These are phyloP conservation scores for Grifola frondosa DNA, from an alignment of 1,284 basidiomycete species.

Conservation along the genomic window DNA sequence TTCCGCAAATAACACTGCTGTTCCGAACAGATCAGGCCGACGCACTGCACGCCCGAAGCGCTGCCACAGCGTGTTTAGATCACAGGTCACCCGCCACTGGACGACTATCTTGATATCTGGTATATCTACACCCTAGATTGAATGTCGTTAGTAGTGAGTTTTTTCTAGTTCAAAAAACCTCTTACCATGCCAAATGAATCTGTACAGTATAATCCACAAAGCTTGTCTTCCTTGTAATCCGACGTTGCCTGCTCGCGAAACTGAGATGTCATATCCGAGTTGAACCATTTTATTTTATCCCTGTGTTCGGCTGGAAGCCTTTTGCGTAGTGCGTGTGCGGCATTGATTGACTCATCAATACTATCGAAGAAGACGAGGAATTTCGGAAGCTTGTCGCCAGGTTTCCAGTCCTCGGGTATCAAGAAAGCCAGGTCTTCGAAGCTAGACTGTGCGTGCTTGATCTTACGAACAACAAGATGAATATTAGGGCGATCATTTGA, in stretches of 20 bases:
- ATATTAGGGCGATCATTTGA: conserved; percentile 38
- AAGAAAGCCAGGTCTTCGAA: conserved; percentile 35
- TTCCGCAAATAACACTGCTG: conserved; percentile 18
- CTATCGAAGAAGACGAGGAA: conserved; percentile 35
- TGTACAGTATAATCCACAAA: conserved; percentile 24
- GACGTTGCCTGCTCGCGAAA: conserved; percentile 21
- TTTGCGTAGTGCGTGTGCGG: conserved; percentile 15
- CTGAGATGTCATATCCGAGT: conserved; percentile 27
- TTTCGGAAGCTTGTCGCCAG: conserved; percentile 8
- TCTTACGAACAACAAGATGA: conserved; percentile 25
- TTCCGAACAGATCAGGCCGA: not conserved
- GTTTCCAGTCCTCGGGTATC: conserved; percentile 19
- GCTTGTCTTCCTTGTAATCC: conserved; percentile 9
- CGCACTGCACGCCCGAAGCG: conserved; percentile 21
- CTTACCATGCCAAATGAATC: conserved; percentile 36
- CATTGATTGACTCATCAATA: conserved; percentile 26
- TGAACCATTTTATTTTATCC: conserved; percentile 30
- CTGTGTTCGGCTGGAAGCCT: conserved; percentile 16
- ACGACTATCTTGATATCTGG: conserved; percentile 33
- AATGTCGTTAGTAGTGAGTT: not conserved
- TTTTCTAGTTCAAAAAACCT: not conserved
- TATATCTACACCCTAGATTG: conserved; percentile 34
- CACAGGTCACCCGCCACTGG: conserved; percentile 28
- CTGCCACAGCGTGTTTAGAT: conserved; percentile 19
- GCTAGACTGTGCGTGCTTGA: conserved; percentile 21